Evolutionary conservation across 2,329 filamentous ascomycete genomes (phyloP), one percentile per base, ranked within the genome.

Genomic region (Colletotrichum agaves): DNA sequence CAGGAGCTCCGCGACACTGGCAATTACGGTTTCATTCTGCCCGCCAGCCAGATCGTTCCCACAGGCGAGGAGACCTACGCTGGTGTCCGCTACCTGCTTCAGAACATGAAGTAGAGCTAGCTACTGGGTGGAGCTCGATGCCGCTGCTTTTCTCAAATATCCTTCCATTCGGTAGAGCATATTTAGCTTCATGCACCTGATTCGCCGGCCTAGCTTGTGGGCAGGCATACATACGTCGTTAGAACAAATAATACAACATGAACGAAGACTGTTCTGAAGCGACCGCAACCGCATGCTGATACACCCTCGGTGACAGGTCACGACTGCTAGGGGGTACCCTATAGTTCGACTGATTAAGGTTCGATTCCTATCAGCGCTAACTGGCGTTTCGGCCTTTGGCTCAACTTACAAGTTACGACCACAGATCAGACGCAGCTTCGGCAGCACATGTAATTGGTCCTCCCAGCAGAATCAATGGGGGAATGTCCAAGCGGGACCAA

Each of bases 51-150:
- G 73, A 84, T 84, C 31, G 41, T 81, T 21, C 79, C 81, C 1
- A 83, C 77, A 13, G 80, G 80, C 10, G 76, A 82, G 67, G 82
- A 84, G 72, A 76, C 78, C 4, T 83, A 76, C 71, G 81, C 81
- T 1, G 82, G 80, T 6, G 81, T 94, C 17, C 80, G 89, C 73
- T 90, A 91, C 69, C 85, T 94, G 62, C 72, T 84, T 33, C 61
- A 73, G 43, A 80, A 80, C 63, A 79, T 83, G 75, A 76, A 78
- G 61, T 80, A 73, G 39, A 10, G 33, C n/a, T 23, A 5, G 8
- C 27, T 31, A 13, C 27, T 31, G 23, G 3, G 23, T 19, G 11
- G 17, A 52, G 8, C 37, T 27, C 13, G 15, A 52, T 12, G 13
- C 47, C 11, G n/a, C 15, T 5, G 15, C 41, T 19, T n/a, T 44